Evolutionary conservation across 192 early-diverging fungal species (phyloP).

Genomic region (Anaeromyces robustus): DNA sequence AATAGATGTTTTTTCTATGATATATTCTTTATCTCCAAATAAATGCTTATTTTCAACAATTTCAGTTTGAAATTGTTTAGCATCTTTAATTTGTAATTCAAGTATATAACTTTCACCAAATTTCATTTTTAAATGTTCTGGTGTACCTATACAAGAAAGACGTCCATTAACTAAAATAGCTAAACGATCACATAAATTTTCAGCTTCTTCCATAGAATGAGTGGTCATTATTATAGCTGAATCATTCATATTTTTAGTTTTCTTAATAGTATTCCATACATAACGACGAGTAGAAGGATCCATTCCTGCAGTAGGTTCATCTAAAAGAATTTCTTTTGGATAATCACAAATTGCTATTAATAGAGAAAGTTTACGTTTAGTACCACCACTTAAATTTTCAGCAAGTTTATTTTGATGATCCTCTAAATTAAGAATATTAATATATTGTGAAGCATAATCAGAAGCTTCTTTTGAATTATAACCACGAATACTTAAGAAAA

Average conservation of each 20-base stretch:
- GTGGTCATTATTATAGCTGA: slow-evolving; percentile 18
- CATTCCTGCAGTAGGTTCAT: slow-evolving; percentile 22
- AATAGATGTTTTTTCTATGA: neutral
- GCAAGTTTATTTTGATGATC: slow-evolving; percentile 7
- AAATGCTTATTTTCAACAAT: neutral
- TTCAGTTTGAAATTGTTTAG: neutral
- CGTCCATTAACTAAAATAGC: slow-evolving; percentile 26
- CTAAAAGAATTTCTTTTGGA: slow-evolving; percentile 8
- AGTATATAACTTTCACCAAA: slow-evolving; percentile 25
- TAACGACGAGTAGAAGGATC: slow-evolving; percentile 25
- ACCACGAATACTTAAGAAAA: slow-evolving; percentile 22
- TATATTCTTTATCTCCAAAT: neutral
- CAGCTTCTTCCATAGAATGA: slow-evolving; percentile 24
- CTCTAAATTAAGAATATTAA: slow-evolving; percentile 12
- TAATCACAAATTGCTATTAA: slow-evolving; percentile 5
- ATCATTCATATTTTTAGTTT: neutral
- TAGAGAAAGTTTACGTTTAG: slow-evolving; percentile 3
- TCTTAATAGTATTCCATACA: slow-evolving; percentile 27
- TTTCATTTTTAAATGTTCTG: slow-evolving; percentile 26
- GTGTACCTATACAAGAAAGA: slow-evolving; percentile 20
- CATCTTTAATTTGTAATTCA: slow-evolving; percentile 13
- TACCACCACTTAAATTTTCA: slow-evolving; percentile 10
- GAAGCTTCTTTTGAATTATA: slow-evolving; percentile 7
- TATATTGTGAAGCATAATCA: slow-evolving; percentile 8
- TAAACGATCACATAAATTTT: slow-evolving; percentile 23